Conservation (phyloP, 306 rosid genomes). For the Purshia tridentata region DNA sequence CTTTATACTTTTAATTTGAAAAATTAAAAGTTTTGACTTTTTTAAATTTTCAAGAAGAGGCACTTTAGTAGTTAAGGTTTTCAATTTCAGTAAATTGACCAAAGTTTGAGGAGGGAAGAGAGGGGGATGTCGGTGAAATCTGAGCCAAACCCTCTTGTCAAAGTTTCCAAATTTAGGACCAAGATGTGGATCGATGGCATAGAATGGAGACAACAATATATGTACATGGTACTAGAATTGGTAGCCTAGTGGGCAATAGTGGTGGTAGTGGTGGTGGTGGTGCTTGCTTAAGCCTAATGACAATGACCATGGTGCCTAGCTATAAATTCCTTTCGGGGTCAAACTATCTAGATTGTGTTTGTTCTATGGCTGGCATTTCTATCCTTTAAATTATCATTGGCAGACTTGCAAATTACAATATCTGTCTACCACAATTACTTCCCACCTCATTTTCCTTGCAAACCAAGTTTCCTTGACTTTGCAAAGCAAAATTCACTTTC, state of each 20-base stretch:
- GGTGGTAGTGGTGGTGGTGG: conserved; percentile 24
- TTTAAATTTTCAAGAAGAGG: no score
- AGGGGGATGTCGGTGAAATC: neutral
- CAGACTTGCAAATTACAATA: neutral
- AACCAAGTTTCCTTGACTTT: conserved; percentile 24
- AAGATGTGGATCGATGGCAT: conserved; percentile 17
- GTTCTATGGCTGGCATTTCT: conserved; percentile 33
- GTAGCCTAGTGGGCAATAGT: conserved; percentile 17
- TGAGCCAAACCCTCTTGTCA: conserved; percentile 8
- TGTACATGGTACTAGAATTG: conserved; percentile 7
- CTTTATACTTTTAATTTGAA: no score
- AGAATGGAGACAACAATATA: conserved; percentile 12
- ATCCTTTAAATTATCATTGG: conserved; percentile 2
- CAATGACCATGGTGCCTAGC: conserved; percentile 30
- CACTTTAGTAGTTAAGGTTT: neutral
- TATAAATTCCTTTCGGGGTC: conserved; percentile 25
- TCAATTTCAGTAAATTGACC: neutral
- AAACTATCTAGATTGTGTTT: conserved; percentile 38
- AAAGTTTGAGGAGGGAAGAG: neutral
- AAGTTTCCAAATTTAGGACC: neutral
- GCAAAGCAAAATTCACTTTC: conserved; percentile 22
- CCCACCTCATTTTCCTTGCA: conserved; percentile 3
- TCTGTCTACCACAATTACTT: neutral
- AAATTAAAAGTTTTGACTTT: no score
- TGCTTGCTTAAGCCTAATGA: conserved; percentile 24